These are phyloP conservation scores for Eutreptiella sp. DNA, from an alignment of 208 protist species.

Conservation along the genomic window DNA sequence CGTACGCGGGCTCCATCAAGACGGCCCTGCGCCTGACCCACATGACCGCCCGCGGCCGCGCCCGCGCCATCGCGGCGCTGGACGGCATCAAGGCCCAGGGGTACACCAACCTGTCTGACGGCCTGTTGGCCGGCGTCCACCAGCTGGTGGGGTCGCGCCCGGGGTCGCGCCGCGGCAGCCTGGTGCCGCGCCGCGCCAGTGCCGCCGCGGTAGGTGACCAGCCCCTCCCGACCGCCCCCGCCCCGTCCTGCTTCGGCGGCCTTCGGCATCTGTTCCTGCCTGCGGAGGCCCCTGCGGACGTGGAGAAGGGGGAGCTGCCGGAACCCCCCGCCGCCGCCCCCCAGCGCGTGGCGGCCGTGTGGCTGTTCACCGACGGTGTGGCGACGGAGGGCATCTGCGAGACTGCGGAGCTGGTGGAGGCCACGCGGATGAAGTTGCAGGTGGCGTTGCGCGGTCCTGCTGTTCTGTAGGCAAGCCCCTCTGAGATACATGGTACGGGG, in stretches of 20 bases:
- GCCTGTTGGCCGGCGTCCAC: constrained; percentile 32
- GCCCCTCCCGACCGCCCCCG: no score
- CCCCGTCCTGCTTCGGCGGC: no score
- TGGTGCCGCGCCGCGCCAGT: no score
- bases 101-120: constrained; percentile 42
- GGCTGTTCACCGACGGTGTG: constrained; percentile 43
- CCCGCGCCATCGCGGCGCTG: constrained; percentile 5
- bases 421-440: no score
- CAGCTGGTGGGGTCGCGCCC: neutral
- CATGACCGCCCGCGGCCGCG: constrained; percentile 18
- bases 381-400: constrained; percentile 36
- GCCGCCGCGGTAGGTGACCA: no score
- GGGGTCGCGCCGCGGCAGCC: neutral
- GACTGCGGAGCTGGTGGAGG: constrained; percentile 1
- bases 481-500: no score
- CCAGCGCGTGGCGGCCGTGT: constrained; percentile 5
- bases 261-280: no score
- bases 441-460: no score
- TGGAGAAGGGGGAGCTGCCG: no score
- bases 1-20: constrained; percentile 28
- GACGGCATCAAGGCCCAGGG: neutral
- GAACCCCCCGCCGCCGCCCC: neutral
- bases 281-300: no score
- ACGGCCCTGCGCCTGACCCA: neutral
- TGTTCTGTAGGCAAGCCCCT: no score